Evolutionary conservation across 73 alveolate species (phyloP).

Genomic region (Tetrahymena malaccensis): DNA sequence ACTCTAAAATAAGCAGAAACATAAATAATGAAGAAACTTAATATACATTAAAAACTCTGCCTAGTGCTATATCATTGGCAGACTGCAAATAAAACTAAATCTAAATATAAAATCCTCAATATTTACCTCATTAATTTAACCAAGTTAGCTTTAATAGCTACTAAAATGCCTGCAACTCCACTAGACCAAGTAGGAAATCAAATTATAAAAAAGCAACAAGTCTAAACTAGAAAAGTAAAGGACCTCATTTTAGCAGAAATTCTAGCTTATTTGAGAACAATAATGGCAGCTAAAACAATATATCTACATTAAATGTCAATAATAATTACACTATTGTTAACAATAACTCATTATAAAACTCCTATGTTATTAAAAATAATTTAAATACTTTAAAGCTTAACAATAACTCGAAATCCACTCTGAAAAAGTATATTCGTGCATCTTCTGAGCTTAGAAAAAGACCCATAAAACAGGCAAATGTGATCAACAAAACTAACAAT

Average conservation of each 20-base stretch:
- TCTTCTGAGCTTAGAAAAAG: background rate
- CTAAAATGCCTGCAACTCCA: background rate
- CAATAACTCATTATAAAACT: background rate
- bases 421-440: background rate
- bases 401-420: background rate
- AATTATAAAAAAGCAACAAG: background rate
- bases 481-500: background rate
- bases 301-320: background rate
- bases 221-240: background rate
- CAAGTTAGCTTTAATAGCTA: background rate
- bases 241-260: background rate
- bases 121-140: background rate
- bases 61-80: background rate
- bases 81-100: background rate
- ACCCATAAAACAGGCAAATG: background rate
- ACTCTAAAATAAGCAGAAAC: background rate
- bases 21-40: background rate
- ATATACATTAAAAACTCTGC: background rate
- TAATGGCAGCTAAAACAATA: background rate
- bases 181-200: background rate
- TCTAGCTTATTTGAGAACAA: background rate
- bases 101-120: background rate
- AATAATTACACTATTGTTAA: background rate
- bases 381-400: background rate
- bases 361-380: background rate